Evolutionary conservation across 1,284 basidiomycete genomes (phyloP).

Genomic region (Apiotrichum akiyoshidainum): DNA sequence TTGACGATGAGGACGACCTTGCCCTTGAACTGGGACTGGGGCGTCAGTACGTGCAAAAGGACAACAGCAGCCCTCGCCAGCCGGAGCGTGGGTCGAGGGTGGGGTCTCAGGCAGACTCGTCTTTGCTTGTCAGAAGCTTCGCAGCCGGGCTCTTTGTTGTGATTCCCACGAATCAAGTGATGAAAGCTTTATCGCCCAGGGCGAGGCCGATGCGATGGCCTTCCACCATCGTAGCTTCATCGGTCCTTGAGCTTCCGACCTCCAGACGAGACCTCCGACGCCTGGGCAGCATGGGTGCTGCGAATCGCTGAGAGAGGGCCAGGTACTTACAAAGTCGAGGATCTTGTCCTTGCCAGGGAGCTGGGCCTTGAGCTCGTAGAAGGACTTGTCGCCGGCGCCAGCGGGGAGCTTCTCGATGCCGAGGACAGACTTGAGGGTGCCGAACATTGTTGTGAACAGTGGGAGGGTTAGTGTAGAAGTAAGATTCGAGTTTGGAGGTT

Average conservation of each 20-base stretch:
- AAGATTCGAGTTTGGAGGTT: neutral
- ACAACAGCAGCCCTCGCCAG: too few species aligned
- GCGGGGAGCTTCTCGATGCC: conserved; percentile 36
- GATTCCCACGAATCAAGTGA: too few species aligned
- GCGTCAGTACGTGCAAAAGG: neutral
- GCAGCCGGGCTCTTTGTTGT: too few species aligned
- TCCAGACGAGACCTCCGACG: neutral
- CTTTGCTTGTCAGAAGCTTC: too few species aligned
- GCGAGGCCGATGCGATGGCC: too few species aligned
- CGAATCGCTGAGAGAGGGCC: too few species aligned
- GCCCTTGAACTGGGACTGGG: conserved; percentile 49
- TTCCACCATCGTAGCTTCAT: neutral
- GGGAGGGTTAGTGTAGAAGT: neutral
- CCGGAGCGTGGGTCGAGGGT: too few species aligned
- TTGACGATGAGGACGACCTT: conserved; percentile 58
- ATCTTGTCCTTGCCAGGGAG: conserved; percentile 44
- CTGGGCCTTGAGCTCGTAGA: conserved; percentile 51
- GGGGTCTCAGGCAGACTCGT: too few species aligned
- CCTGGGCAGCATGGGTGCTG: too few species aligned
- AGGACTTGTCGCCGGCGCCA: conserved; percentile 33
- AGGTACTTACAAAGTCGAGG: conserved; percentile 42
- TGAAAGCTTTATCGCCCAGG: too few species aligned
- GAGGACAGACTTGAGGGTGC: conserved; percentile 14
- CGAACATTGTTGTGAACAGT: conserved; percentile 24
- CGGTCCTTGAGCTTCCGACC: too few species aligned